Conservation (phyloP, 2,329 filamentous ascomycete genomes). For the Hysterium pulicare region DNA sequence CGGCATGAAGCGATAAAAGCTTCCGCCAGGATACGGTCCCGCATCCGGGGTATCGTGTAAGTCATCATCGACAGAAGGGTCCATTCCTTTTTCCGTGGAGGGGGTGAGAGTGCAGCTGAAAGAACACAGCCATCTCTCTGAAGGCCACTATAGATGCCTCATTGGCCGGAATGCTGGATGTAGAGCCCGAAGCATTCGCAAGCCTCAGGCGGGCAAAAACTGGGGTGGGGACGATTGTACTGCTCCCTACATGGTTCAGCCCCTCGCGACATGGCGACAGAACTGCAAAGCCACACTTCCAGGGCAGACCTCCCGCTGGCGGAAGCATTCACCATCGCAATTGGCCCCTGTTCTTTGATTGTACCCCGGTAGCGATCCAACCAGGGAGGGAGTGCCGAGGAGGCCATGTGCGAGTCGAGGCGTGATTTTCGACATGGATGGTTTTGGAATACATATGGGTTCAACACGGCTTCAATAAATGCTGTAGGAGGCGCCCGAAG, state of each 20-base stretch:
- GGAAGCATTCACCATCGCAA: slow-evolving; percentile 3
- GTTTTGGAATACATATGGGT: slow-evolving; percentile 22
- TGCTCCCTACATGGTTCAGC: too few species aligned
- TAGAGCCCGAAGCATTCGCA: slow-evolving; percentile 7
- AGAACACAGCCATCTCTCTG: background rate
- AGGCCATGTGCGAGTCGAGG: slow-evolving; percentile 20
- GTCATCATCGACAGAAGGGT: slow-evolving; percentile 12
- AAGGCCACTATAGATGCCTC: background rate
- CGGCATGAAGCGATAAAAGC: slow-evolving; percentile 11
- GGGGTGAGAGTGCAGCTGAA: background rate
- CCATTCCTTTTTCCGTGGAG: slow-evolving; percentile 3
- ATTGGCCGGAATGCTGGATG: background rate
- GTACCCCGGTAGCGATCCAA: slow-evolving; percentile 16
- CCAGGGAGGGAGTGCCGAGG: slow-evolving; percentile 19
- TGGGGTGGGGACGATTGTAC: too few species aligned
- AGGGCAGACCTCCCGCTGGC: slow-evolving; percentile 13
- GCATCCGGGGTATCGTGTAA: slow-evolving; percentile 14
- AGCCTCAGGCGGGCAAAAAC: slow-evolving; percentile 13
- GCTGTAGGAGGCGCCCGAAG: slow-evolving; percentile 30
- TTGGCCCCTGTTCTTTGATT: slow-evolving; percentile 16
- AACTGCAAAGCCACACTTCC: slow-evolving; percentile 19
- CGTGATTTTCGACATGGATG: slow-evolving; percentile 28
- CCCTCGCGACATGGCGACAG: background rate
- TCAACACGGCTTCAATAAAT: slow-evolving; percentile 27
- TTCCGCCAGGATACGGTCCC: slow-evolving; percentile 10